Percentiles rank a stretch among this genome's conserved stretches.
Conservation (phyloP, 2,329 filamentous ascomycete genomes). For the Fusarium irregulare region DNA sequence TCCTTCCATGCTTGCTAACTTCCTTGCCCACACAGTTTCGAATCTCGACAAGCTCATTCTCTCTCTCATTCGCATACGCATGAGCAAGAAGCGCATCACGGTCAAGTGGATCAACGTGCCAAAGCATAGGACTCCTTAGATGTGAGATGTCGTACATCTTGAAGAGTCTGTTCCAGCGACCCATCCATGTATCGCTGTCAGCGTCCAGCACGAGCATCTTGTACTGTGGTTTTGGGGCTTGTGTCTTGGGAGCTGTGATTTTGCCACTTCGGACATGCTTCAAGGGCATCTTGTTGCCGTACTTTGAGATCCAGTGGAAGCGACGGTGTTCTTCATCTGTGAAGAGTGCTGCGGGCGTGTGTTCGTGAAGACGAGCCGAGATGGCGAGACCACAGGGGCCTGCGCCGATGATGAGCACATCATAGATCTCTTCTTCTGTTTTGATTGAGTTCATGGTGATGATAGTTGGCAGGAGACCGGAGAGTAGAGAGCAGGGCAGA, state of each 20-base stretch:
- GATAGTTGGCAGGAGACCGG: not conserved
- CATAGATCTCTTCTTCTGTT: constrained; percentile 59
- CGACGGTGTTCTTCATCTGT: constrained; percentile 85
- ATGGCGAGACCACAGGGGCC: constrained; percentile 81
- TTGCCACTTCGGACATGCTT: constrained; percentile 58
- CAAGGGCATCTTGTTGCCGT: constrained; percentile 69
- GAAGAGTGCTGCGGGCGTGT: constrained; percentile 81
- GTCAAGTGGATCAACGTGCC: constrained; percentile 81
- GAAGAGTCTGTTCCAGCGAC: constrained; percentile 77
- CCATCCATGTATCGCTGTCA: constrained; percentile 72
- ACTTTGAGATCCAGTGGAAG: constrained; percentile 81
- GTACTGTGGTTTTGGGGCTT: constrained; percentile 43
- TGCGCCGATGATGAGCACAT: constrained; percentile 79
- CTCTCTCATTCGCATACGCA: constrained; percentile 69
- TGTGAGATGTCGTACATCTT: constrained; percentile 75
- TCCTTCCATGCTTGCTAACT: constrained; percentile 82
- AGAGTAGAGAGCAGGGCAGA: not conserved
- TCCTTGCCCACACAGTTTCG: constrained; percentile 81
- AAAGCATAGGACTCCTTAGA: constrained; percentile 83
- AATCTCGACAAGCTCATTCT: constrained; percentile 75
- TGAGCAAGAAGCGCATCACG: constrained; percentile 78
- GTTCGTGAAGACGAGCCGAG: constrained; percentile 77
- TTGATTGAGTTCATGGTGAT: constrained; percentile 15
- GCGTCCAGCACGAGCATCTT: constrained; percentile 75
- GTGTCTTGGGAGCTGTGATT: constrained; percentile 23